Evolutionary conservation across 2,329 filamentous ascomycete genomes (phyloP), one percentile per base, ranked within the genome.

Genomic region (Proliferodiscus dingleyae): DNA sequence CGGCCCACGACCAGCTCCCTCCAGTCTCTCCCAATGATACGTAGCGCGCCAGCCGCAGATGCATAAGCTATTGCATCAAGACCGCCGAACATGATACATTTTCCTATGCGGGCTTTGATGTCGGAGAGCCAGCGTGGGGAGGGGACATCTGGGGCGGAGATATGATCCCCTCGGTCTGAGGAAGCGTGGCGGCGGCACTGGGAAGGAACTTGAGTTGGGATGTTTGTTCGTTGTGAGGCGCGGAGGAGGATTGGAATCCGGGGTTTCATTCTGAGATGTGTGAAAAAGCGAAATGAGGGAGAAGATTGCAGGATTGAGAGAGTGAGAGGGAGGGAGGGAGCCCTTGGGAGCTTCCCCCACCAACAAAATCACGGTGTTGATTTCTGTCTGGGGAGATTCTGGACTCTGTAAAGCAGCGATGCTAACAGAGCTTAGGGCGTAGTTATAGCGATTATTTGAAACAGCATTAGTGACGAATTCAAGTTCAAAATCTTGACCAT

Each of bases 81-180:
- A 18, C 32, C 32, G 5, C 87, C 87, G 61, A 89, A 91, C 51
- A 75, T 77, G 54, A 91, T 78, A 63, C 87, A 90, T 66, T 81
- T 82, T 2, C 86, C 87, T 22, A 91, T 69, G 15, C 87, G 76
- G 11, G 70, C 60, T 60, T 81, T 84, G 33, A 84, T 75, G 47
- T 83, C 77, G 4, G 80, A 77, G 28, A 89, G 77, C 87, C 87
- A 93, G 72, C 15, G 81, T 71, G n/a, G 49, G 58, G 43, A 44
- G 28, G 38, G 33, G 34, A 41, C 50, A 41, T n/a, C n/a, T n/a
- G 33, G 13, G 52, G 37, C 10, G 33, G 26, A 16, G n/a, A 21
- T 16, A 8, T 44, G 11, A 9, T 13, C 8, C 13, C 18, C n/a
- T 16, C 28, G 19, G 11, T 24, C 38, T 44, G 42, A 37, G 26